Conservation (phyloP, 495 filamentous ascomycete genomes). For the Tuber borchii region DNA sequence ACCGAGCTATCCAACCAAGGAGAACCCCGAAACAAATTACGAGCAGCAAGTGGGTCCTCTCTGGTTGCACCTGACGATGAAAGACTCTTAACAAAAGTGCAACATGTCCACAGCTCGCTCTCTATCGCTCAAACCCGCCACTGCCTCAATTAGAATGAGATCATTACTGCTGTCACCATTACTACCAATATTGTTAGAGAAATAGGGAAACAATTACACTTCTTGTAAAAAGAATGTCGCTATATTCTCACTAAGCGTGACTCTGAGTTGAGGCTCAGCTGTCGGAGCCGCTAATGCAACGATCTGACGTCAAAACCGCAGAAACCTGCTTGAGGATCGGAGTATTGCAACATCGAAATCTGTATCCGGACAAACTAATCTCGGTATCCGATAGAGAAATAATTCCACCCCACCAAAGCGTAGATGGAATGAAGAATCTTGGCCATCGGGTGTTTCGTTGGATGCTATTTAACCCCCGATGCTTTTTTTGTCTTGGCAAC, state of each 20-base stretch:
- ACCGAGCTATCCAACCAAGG: background rate
- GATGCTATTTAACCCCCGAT: background rate
- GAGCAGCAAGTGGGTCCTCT: background rate
- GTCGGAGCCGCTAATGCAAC: background rate
- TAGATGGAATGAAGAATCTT: background rate
- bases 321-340: background rate
- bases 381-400: background rate
- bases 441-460: background rate
- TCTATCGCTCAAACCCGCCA: background rate
- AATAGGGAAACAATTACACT: background rate
- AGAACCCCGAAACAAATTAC: background rate
- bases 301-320: background rate
- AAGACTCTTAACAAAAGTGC: background rate
- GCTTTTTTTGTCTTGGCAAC: background rate
- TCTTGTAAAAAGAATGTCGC: background rate
- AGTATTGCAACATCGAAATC: background rate
- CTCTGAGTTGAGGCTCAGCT: slow-evolving; percentile 1
- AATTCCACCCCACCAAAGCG: background rate
- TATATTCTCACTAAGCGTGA: slow-evolving; percentile 7
- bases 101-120: background rate
- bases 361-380: background rate
- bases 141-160: background rate
- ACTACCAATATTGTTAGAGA: background rate
- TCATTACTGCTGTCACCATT: background rate
- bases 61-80: background rate